phyloP scores from a whole-genome alignment of 2,329 filamentous ascomycete species.

The Aspergillus transmontanensis region DNA sequence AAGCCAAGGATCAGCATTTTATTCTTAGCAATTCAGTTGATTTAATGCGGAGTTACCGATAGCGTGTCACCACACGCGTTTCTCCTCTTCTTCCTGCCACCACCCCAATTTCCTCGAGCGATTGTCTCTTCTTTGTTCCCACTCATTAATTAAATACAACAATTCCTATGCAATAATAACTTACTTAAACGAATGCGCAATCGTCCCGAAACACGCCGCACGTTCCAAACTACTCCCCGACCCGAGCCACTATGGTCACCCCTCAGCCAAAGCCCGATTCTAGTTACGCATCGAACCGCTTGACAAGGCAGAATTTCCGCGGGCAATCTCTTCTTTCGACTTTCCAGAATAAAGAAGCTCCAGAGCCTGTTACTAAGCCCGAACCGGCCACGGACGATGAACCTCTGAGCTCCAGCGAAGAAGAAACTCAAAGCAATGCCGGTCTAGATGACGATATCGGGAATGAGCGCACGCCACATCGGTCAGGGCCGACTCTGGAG shows the following conservation, averaged over 20 bases:
- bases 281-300: slow-evolving; percentile 27
- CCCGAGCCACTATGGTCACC: background rate
- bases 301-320: slow-evolving; percentile 24
- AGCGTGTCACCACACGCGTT: slow-evolving; percentile 19
- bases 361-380: slow-evolving; percentile 10
- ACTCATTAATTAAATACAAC: background rate
- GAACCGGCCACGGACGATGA: slow-evolving; percentile 38
- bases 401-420: slow-evolving; percentile 38
- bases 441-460: slow-evolving; percentile 10
- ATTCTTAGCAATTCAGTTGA: background rate
- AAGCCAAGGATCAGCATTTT: background rate
- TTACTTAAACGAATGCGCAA: background rate
- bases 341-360: slow-evolving; percentile 16
- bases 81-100: slow-evolving; percentile 1
- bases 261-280: slow-evolving; percentile 27
- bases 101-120: background rate
- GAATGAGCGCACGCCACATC: slow-evolving; percentile 4
- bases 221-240: background rate
- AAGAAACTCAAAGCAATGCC: slow-evolving; percentile 19
- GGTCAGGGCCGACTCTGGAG: slow-evolving; percentile 20
- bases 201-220: background rate
- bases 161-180: background rate
- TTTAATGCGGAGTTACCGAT: slow-evolving; percentile 10
- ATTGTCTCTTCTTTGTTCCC: background rate
- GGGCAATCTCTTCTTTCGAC: slow-evolving; percentile 27